These are phyloP conservation scores for Talaromyces islandicus DNA, from an alignment of 2,329 filamentous ascomycete species.

Conservation along the genomic window DNA sequence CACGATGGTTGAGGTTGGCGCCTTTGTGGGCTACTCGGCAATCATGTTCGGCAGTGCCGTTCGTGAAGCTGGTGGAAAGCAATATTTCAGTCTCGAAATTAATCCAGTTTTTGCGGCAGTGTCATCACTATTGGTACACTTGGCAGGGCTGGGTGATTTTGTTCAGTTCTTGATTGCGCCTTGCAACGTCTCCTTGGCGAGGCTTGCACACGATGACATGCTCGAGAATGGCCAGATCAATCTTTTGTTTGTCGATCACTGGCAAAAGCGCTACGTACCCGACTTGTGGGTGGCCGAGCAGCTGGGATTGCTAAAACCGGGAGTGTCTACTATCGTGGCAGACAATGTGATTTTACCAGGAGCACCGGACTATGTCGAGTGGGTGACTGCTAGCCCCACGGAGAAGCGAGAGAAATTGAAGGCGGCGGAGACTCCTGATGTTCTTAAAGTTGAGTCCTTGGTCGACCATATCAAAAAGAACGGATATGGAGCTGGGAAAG, in stretches of 20 bases:
- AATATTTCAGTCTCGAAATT: conserved; percentile 66
- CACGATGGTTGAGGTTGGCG: conserved; percentile 71
- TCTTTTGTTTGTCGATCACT: conserved; percentile 1
- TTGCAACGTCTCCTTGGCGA: conserved; percentile 58
- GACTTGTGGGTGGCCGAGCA: conserved; percentile 1
- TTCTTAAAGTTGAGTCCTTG: neutral
- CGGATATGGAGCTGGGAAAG: neutral
- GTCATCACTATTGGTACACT: conserved; percentile 61
- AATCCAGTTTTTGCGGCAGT: conserved; percentile 69
- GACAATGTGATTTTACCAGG: conserved; percentile 1
- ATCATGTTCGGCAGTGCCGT: conserved; percentile 67
- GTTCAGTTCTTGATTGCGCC: conserved; percentile 66
- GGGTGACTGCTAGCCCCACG: neutral
- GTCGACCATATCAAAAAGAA: neutral
- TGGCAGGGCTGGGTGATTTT: conserved; percentile 64
- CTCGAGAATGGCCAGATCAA: conserved; percentile 40
- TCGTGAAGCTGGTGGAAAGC: conserved; percentile 55
- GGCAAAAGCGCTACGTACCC: neutral
- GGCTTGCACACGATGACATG: conserved; percentile 49
- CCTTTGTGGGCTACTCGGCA: conserved; percentile 76
- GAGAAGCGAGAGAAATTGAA: neutral
- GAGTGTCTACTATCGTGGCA: neutral
- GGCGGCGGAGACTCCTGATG: neutral
- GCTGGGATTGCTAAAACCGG: neutral
- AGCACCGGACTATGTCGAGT: conserved; percentile 1